Evolutionary conservation across 306 rosid species (phyloP), one percentile per base, ranked within the genome.

Genomic region (Inga oerstediana): DNA sequence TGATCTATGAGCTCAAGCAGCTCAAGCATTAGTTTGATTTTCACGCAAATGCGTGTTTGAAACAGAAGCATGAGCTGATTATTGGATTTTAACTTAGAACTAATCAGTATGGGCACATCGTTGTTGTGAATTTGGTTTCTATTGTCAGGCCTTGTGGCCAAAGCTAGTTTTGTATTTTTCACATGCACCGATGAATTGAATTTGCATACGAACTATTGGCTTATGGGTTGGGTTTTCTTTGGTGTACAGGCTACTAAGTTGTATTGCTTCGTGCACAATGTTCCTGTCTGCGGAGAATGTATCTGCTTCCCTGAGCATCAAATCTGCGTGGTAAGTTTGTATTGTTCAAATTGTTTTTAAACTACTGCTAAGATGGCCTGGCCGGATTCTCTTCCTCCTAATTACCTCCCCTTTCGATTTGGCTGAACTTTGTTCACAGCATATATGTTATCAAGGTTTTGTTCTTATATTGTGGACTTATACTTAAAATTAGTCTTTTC

Each of bases 301-400:
- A 82, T 91, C 69, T 91, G 92, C 81, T 89, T 88, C 62, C 89
- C 88, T 0, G 92, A 90, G 88, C 99, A 97, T 82, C 93, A 94
- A 93, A 91, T 91, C 83, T 97, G 98, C 66, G 97, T 91, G 90
- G 99, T 92, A 86, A 93, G 44, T 45, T 67, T 41, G 1, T 81
- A 24, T 79, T 20, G n/a, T 58, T 73, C 51, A 46, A 39, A 81
- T 27, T 17, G 52, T 46, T 45, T 77, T 84, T 49, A 37, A 58
- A 20, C 67, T 44, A 17, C 68, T 81, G 46, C 68, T 61, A 70
- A 6, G 32, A n/a, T 62, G 82, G 66, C 69, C 41, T 10, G 19
- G 41, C 10, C 20, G 37, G 41, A 14, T 81, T 76, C 75, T 49
- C 44, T 39, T n/a, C 52, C 19, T 43, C 54, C 41, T 54, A 45